phyloP scores from a whole-genome alignment of 495 filamentous ascomycete species.

The Amniculicola lignicola region DNA sequence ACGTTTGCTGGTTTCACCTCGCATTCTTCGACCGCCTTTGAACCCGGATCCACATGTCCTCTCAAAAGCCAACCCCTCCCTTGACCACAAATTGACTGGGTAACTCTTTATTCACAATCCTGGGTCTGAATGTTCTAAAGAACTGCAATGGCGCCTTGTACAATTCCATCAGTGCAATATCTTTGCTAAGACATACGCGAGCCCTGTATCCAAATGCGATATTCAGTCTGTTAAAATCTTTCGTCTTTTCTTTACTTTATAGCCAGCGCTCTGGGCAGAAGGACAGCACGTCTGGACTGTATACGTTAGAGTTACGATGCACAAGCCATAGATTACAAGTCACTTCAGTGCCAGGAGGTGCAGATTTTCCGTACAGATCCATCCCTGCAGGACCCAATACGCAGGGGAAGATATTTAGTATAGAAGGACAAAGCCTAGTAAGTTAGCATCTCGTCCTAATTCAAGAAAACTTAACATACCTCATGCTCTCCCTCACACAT shows the following conservation, averaged over 20 bases:
- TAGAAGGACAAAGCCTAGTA: constrained; percentile 42
- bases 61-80: constrained; percentile 51
- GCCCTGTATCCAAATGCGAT: constrained; percentile 56
- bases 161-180: constrained; percentile 57
- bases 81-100: constrained; percentile 46
- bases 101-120: constrained; percentile 37
- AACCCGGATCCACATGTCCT: constrained; percentile 25
- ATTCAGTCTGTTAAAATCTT: constrained; percentile 51
- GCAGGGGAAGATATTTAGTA: constrained; percentile 48
- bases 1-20: too few species aligned
- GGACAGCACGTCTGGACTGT: constrained; percentile 48
- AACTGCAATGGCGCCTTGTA: constrained; percentile 45
- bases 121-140: constrained; percentile 38
- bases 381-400: constrained; percentile 51
- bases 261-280: constrained; percentile 48
- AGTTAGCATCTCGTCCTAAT: too few species aligned
- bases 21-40: too few species aligned
- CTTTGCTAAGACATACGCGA: constrained; percentile 53
- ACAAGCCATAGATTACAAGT: constrained; percentile 54
- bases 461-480: too few species aligned
- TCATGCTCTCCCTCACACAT: constrained; percentile 52
- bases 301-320: constrained; percentile 50
- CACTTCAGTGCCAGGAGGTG: constrained; percentile 60
- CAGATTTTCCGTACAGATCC: constrained; percentile 50
- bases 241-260: constrained; percentile 44